A percentile compares a stretch with the other conserved stretches of the same genome.
Conservation (phyloP, 805 yeast genomes). For the Metschnikowia colocasiae region DNA sequence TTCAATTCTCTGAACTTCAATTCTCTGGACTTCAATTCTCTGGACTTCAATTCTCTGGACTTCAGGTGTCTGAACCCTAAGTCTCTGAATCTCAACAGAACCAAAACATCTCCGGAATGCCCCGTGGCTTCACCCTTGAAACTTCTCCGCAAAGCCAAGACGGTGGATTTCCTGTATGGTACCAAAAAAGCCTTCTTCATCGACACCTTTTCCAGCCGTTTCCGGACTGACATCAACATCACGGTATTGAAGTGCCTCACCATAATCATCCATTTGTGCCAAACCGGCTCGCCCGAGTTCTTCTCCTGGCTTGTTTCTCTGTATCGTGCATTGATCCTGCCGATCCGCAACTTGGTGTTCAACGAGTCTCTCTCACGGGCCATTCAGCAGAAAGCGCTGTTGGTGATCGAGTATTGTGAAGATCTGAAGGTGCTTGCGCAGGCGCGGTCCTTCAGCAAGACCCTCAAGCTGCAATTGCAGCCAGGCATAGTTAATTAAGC, state of each 20-base stretch:
- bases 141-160: background rate
- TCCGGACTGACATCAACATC: conserved; percentile 5
- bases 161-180: background rate
- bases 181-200: conserved; percentile 4
- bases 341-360: conserved; percentile 16
- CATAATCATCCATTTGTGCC: conserved; percentile 46
- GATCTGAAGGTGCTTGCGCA: conserved; percentile 29
- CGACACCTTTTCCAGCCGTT: conserved; percentile 1
- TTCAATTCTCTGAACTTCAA: too few relatives aligned
- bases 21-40: too few relatives aligned
- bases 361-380: conserved; percentile 16
- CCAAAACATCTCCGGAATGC: background rate
- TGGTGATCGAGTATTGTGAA: conserved; percentile 28
- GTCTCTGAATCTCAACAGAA: background rate
- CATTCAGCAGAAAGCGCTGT: conserved; percentile 36
- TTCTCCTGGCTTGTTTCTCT: conserved; percentile 38
- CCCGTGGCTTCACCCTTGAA: background rate
- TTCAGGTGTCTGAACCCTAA: too few relatives aligned
- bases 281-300: conserved; percentile 53
- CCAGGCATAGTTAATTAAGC: background rate
- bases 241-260: conserved; percentile 48
- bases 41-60: background rate
- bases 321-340: conserved; percentile 15
- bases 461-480: conserved; percentile 1
- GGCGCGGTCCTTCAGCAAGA: conserved; percentile 10